A percentile compares a stretch with the other conserved stretches of the same genome.
These are phyloP conservation scores for Eleusine coracana DNA, from an alignment of 176 grass and related monocot genomes.

Conservation along the genomic window DNA sequence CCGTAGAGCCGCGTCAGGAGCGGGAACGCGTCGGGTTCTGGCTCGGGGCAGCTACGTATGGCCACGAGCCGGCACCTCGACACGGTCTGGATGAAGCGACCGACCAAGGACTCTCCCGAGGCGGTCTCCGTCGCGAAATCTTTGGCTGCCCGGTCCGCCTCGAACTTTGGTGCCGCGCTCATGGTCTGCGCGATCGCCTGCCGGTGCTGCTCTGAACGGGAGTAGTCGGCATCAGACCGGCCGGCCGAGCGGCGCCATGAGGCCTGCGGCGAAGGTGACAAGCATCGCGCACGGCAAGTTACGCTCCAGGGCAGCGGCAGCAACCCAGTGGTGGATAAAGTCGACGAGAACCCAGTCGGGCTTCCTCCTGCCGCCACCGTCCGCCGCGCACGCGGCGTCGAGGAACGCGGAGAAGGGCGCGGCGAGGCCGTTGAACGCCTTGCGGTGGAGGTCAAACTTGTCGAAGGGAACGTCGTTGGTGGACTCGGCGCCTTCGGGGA, in stretches of 20 bases:
- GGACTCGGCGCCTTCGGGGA: slow-evolving; percentile 19
- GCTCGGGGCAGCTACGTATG: background rate
- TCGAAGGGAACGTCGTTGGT: background rate
- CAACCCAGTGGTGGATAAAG: background rate
- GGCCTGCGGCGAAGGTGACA: background rate
- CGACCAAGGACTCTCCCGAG: background rate
- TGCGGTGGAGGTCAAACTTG: slow-evolving; percentile 13
- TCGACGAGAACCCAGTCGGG: slow-evolving; percentile 7
- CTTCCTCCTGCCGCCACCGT: background rate
- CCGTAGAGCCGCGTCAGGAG: slow-evolving; percentile 1
- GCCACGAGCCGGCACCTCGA: background rate
- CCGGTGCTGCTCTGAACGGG: background rate
- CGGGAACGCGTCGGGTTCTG: background rate
- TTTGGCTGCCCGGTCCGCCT: background rate
- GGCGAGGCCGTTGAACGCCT: slow-evolving; percentile 17
- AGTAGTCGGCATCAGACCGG: background rate
- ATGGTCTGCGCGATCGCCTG: background rate
- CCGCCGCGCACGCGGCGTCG: background rate
- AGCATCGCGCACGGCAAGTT: slow-evolving; percentile 3
- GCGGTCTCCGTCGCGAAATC: background rate
- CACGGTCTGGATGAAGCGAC: background rate
- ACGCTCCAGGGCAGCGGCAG: background rate
- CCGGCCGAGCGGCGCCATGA: background rate
- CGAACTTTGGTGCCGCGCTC: background rate
- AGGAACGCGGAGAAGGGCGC: slow-evolving; percentile 18